A percentile compares a stretch with the other conserved stretches of the same genome.
These are phyloP conservation scores for Striga hermonthica DNA, from an alignment of 305 asterid genomes.

Conservation along the genomic window DNA sequence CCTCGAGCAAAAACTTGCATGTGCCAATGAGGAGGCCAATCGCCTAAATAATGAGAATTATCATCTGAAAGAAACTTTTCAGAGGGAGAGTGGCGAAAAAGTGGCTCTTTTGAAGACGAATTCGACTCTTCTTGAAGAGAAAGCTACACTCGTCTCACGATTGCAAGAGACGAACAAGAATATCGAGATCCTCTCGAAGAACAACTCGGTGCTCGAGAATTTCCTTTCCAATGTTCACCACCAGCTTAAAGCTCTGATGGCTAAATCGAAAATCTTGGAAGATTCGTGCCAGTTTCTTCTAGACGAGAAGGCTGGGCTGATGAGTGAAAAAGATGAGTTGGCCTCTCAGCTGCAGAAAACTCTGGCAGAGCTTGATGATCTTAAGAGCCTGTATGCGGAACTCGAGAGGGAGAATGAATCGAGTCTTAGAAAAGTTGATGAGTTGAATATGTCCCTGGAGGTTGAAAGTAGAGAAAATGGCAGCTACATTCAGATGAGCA, in stretches of 20 bases:
- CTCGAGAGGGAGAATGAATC: constrained; percentile 70
- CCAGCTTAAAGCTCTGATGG: constrained; percentile 62
- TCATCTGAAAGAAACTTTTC: constrained; percentile 51
- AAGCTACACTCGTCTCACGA: constrained; percentile 51
- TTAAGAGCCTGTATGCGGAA: constrained; percentile 55
- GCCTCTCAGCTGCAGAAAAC: constrained; percentile 57
- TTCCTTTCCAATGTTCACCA: constrained; percentile 61
- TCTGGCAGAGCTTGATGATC: constrained; percentile 47
- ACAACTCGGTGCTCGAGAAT: constrained; percentile 59
- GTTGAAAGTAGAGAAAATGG: constrained; percentile 58
- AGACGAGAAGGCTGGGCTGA: constrained; percentile 65
- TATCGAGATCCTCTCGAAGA: constrained; percentile 60
- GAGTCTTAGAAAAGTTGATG: constrained; percentile 54
- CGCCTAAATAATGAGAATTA: constrained; percentile 62
- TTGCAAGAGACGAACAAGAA: constrained; percentile 63
- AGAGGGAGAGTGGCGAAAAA: constrained; percentile 62
- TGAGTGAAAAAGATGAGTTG: constrained; percentile 55
- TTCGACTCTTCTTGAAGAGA: constrained; percentile 64
- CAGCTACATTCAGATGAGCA: constrained; percentile 40
- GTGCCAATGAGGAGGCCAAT: constrained; percentile 69
- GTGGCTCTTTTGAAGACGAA: constrained; percentile 66
- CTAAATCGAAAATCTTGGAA: constrained; percentile 63
- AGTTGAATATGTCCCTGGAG: constrained; percentile 58
- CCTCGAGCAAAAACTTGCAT: constrained; percentile 58
- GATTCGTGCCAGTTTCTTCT: constrained; percentile 72